Base-by-base conservation (phyloP, 768 basidiomycete species). In the Chalciporus piperatus region DNA sequence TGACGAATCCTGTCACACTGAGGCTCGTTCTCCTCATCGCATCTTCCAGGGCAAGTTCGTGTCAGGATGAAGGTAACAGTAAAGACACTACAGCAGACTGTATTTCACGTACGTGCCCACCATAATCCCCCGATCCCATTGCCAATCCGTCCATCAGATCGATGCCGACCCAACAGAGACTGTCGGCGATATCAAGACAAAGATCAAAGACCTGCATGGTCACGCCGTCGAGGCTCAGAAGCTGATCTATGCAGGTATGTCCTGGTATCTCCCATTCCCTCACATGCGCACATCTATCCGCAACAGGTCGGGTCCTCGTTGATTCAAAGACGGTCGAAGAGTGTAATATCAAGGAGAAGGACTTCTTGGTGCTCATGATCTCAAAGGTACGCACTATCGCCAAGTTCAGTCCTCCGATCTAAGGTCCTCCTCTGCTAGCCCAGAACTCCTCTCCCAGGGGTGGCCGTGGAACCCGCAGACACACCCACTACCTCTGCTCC, bases 361-460 rank as follows among this genome's bases (percentile, higher is more conserved):
- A 97, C 70, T 99, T 99, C 74, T 74, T 98, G 54, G 97, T 99
- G n/a, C 83, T 99, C 39, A 99, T 98, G 96, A 91, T 98, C 30
- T 83, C 93, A 45, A 98, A 97, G 84, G 95, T 95, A 56, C 50
- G 41, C 32, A 40, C 45, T 74, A 40, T 32, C 35, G 19, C 30
- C 17, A n/a, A 47, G 47, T 27, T 20, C 32, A 35, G 19, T 38
- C 37, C 13, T 46, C 11, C 33, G 20, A 13, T 30, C 49, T 59
- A 22, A 60, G 41, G 48, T 30, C 27, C 28, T 48, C 48, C 27
- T 43, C 45, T 30, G 48, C 37, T 45, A 87, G 85, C 84, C 81
- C 35, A 87, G 84, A 60, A 72, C 82, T 8, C 65, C 2, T 69
- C 71, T 11, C 53, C 72, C 19, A 52, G 70, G 0, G 56, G 16